Conservation (phyloP, 2,329 filamentous ascomycete genomes). For the Cladosporium sp. region DNA sequence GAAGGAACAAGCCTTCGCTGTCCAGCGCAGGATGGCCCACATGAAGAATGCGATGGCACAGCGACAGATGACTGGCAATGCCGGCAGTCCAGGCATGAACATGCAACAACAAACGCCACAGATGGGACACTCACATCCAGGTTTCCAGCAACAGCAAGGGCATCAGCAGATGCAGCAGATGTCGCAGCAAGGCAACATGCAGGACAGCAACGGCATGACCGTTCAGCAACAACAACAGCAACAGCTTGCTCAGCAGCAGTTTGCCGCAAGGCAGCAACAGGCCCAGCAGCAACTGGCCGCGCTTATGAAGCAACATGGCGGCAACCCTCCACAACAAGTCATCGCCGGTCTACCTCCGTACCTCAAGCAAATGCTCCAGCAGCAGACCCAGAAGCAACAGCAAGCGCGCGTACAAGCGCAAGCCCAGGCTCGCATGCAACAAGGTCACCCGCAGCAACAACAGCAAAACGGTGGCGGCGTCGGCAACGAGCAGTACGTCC, state of each 20-base stretch:
- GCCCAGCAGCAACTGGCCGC: slow-evolving; percentile 16
- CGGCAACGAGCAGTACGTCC: slow-evolving; percentile 27
- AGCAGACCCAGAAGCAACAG: slow-evolving; percentile 39
- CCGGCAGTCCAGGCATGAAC: slow-evolving; percentile 15
- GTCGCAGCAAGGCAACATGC: slow-evolving; percentile 34
- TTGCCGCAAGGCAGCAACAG: slow-evolving; percentile 23
- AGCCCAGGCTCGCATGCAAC: slow-evolving; percentile 22
- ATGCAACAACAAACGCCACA: slow-evolving; percentile 17
- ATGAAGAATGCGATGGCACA: slow-evolving; percentile 20
- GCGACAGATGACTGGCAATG: slow-evolving; percentile 17
- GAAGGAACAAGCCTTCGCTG: not conserved
- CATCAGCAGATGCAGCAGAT: slow-evolving; percentile 39
- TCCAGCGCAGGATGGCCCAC: not conserved
- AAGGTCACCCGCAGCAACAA: slow-evolving; percentile 23
- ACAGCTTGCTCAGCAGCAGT: slow-evolving; percentile 12
- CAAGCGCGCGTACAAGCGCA: slow-evolving; percentile 31
- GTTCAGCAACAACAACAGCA: slow-evolving; percentile 24
- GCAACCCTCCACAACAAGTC: slow-evolving; percentile 25
- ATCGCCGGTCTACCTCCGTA: slow-evolving; percentile 13
- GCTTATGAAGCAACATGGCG: slow-evolving; percentile 25
- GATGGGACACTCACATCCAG: slow-evolving; percentile 34
- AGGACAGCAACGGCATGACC: slow-evolving; percentile 12
- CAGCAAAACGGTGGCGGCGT: slow-evolving; percentile 27
- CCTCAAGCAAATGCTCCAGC: slow-evolving; percentile 40
- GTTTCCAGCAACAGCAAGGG: slow-evolving; percentile 22